These are phyloP conservation scores for Rhodosporidiobolus sp. DNA, from an alignment of 768 basidiomycete genomes.

Conservation along the genomic window DNA sequence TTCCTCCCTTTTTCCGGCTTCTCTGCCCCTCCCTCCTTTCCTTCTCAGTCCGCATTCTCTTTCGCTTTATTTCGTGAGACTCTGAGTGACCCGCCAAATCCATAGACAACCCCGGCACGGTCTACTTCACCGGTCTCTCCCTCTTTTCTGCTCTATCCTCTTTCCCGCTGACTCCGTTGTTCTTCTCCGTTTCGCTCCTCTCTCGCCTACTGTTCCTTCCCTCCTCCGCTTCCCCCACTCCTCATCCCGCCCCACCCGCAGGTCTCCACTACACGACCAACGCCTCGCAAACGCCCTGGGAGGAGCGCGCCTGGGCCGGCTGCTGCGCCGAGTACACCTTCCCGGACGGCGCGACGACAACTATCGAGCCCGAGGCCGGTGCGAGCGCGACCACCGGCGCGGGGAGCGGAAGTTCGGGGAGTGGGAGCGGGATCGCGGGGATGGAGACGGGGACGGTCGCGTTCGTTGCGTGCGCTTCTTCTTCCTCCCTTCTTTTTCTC, in stretches of 20 bases:
- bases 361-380: neutral
- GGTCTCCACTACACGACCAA: slow-evolving; percentile 24
- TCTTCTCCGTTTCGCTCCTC: too few relatives aligned
- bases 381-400: neutral
- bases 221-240: too few relatives aligned
- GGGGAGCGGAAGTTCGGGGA: neutral
- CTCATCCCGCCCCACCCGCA: neutral
- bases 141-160: too few relatives aligned
- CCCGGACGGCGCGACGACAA: slow-evolving; percentile 2
- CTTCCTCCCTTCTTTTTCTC: neutral
- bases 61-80: too few relatives aligned
- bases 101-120: slow-evolving; percentile 2
- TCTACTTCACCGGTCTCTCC: slow-evolving; percentile 21
- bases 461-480: slow-evolving; percentile 41
- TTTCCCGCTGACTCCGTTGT: too few relatives aligned
- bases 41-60: too few relatives aligned
- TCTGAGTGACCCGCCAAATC: too few relatives aligned
- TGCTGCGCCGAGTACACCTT: slow-evolving; percentile 12
- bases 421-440: too few relatives aligned
- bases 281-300: slow-evolving; percentile 4
- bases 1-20: neutral
- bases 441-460: neutral
- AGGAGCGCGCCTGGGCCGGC: neutral
- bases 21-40: too few relatives aligned
- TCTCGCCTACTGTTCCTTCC: too few relatives aligned